phyloP scores from a whole-genome alignment of 2,329 filamentous ascomycete species.

The Fusarium abutilonis region DNA sequence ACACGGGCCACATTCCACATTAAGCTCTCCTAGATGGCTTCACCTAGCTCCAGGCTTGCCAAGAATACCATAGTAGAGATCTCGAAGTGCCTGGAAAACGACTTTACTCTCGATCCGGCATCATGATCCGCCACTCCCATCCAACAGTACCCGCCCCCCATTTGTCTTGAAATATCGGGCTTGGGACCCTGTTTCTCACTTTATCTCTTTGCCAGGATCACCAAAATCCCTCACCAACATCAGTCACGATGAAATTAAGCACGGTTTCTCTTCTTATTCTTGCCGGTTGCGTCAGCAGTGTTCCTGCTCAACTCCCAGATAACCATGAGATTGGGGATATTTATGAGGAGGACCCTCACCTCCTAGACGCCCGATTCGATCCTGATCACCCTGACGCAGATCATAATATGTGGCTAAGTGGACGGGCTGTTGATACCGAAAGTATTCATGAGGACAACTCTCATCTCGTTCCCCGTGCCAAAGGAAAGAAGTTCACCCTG shows the following conservation, averaged over 20 bases:
- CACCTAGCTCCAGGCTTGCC: conserved; percentile 26
- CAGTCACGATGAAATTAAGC: conserved; percentile 35
- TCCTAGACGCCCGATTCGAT: not conserved
- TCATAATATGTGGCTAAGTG: not conserved
- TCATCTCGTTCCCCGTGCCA: conserved; percentile 14
- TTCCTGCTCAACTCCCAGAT: conserved; percentile 23
- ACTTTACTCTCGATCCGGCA: conserved; percentile 29
- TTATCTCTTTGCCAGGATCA: not conserved
- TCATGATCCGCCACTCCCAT: not conserved
- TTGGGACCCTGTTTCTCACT: not conserved
- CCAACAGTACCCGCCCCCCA: not conserved
- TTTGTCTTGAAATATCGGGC: conserved; percentile 37
- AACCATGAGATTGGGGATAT: conserved; percentile 20
- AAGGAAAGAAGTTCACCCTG: conserved; percentile 45
- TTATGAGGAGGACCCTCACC: not conserved
- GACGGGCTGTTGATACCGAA: conserved; percentile 9
- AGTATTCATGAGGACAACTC: conserved; percentile 3
- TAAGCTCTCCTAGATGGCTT: conserved; percentile 30
- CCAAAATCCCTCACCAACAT: not conserved
- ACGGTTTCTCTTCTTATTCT: conserved; percentile 35
- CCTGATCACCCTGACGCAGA: conserved; percentile 5
- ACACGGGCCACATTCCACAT: conserved; percentile 32
- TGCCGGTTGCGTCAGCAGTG: conserved; percentile 25
- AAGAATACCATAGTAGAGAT: conserved; percentile 26
- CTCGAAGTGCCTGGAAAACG: conserved; percentile 23